Evolutionary conservation across 805 yeast species (phyloP).

Genomic region (Wickerhamiella nectarea): DNA sequence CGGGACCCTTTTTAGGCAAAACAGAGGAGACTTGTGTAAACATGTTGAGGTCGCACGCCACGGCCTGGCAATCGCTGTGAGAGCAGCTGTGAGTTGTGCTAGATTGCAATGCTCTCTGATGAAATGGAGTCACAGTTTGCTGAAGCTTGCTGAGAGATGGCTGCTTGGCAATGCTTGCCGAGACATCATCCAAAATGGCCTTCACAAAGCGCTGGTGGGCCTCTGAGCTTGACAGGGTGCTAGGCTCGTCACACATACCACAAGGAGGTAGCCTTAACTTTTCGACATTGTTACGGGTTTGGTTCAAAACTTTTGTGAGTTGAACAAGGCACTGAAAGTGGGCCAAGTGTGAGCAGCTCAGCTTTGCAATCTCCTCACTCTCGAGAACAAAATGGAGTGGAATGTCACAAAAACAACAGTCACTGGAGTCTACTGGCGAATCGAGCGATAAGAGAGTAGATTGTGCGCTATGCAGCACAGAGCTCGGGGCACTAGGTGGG

Average conservation of each 20-base stretch:
- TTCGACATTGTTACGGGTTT: not conserved
- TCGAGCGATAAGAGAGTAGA: not conserved
- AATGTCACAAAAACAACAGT: conserved; percentile 7
- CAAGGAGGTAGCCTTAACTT: conserved; percentile 1
- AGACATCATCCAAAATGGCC: not conserved
- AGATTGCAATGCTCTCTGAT: not conserved
- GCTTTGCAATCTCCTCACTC: conserved; percentile 2
- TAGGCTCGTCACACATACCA: conserved; percentile 4
- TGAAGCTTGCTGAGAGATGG: not conserved
- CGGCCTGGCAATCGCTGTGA: not conserved
- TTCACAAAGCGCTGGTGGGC: not conserved
- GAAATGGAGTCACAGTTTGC: not conserved
- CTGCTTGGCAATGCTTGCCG: not conserved
- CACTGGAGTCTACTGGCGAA: not conserved
- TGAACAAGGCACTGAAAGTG: conserved; percentile 4
- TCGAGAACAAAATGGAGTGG: conserved; percentile 2
- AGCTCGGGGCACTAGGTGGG: not conserved
- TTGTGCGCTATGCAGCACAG: not conserved
- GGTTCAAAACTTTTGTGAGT: conserved; percentile 1
- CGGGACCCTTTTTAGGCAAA: conserved; percentile 1
- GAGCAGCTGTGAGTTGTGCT: not conserved
- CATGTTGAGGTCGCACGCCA: not conserved
- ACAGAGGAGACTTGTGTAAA: not conserved
- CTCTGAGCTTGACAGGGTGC: not conserved
- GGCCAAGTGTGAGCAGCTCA: conserved; percentile 4